phyloP scores from a whole-genome alignment of 2,329 filamentous ascomycete species.

The Sclerotinia borealis region DNA sequence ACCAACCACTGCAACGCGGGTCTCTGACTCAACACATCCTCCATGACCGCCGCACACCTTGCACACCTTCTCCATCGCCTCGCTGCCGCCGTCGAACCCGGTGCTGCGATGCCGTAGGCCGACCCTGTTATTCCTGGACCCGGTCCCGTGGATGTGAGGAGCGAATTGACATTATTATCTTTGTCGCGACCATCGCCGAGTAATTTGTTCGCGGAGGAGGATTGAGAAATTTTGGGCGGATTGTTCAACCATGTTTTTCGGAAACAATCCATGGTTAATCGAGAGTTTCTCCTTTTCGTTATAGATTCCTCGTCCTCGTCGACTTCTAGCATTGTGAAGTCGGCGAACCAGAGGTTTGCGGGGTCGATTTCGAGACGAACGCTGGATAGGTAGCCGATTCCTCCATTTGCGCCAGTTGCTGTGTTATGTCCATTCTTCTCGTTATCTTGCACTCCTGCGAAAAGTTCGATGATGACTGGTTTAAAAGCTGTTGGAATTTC shows the following conservation, averaged over 20 bases:
- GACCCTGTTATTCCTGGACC: no score
- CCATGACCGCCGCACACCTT: slow-evolving; percentile 32
- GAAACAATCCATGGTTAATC: slow-evolving; percentile 30
- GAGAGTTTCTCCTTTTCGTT: slow-evolving; percentile 16
- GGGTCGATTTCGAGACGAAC: slow-evolving; percentile 32
- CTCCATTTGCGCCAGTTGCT: not conserved
- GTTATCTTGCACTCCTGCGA: slow-evolving; percentile 19
- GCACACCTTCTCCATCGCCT: slow-evolving; percentile 31
- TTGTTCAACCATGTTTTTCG: slow-evolving; percentile 28
- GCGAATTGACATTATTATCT: not conserved
- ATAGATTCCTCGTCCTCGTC: slow-evolving; percentile 27
- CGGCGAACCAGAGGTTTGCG: slow-evolving; percentile 30
- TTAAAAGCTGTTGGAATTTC: slow-evolving; percentile 30
- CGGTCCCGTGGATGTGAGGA: not conserved
- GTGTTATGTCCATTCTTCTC: not conserved
- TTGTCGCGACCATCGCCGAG: not conserved
- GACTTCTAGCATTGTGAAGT: slow-evolving; percentile 31
- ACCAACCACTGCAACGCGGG: slow-evolving; percentile 31
- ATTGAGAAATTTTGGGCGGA: slow-evolving; percentile 12
- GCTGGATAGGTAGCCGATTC: not conserved
- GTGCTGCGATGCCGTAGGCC: no score
- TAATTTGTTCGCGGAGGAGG: not conserved
- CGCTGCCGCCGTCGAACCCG: no score
- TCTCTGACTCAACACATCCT: slow-evolving; percentile 30
- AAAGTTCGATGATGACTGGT: slow-evolving; percentile 30